A percentile compares a stretch with the other conserved stretches of the same genome.
Conservation (phyloP, 2,329 filamentous ascomycete species). For the Trichoderma sp. region DNA sequence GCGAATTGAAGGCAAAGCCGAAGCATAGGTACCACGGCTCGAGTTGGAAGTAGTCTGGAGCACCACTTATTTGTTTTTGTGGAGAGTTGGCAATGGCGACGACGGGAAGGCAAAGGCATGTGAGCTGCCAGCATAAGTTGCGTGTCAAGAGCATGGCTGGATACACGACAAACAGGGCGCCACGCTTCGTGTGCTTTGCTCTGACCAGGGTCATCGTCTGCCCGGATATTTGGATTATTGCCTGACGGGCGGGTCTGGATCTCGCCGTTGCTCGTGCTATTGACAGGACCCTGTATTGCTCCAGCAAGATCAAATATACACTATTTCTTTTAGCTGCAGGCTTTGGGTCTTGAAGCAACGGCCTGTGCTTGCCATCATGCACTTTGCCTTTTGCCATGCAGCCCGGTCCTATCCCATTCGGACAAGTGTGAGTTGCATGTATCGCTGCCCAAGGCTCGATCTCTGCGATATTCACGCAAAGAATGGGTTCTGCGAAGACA, state of each 20-base stretch:
- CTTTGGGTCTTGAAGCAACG: not conserved
- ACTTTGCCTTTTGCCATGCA: not conserved
- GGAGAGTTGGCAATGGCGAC: slow-evolving; percentile 1
- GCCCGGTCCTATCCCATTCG: not conserved
- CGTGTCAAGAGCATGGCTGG: no score
- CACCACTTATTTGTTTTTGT: slow-evolving; percentile 10
- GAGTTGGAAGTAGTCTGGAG: not conserved
- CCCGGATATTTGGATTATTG: slow-evolving; percentile 6
- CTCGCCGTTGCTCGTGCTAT: not conserved
- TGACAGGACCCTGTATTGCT: slow-evolving; percentile 1
- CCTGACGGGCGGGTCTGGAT: slow-evolving; percentile 18
- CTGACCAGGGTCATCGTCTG: not conserved
- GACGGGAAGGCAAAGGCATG: slow-evolving; percentile 9
- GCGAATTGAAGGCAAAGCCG: not conserved
- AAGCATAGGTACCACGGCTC: slow-evolving; percentile 5
- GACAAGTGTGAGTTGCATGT: not conserved
- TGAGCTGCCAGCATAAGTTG: not conserved
- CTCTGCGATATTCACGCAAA: not conserved
- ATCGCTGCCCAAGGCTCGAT: slow-evolving; percentile 4
- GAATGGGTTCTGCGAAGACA: not conserved
- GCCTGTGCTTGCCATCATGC: not conserved
- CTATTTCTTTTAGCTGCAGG: not conserved
- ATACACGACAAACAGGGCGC: slow-evolving; percentile 1
- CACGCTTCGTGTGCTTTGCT: not conserved
- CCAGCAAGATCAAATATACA: not conserved